Percentiles rank a stretch among this genome's conserved stretches.
phyloP scores from a whole-genome alignment of 1,139 yeast genomes.

The Candida neerlandica region DNA sequence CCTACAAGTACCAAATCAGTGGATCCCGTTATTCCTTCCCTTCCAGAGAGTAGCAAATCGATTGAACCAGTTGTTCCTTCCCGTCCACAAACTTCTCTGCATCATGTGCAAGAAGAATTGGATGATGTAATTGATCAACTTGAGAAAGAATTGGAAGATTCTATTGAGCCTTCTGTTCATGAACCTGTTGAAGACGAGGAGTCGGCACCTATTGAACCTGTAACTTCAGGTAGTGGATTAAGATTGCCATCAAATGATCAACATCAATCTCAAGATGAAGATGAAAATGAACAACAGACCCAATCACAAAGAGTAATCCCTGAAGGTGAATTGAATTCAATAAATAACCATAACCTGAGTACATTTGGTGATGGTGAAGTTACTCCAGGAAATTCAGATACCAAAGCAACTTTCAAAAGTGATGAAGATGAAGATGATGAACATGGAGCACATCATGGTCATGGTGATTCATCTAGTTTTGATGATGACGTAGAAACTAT shows the following conservation, averaged over 20 bases:
- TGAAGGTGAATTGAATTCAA: slow-evolving; percentile 6
- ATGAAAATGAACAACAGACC: background rate
- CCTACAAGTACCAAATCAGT: slow-evolving; percentile 10
- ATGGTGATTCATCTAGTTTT: slow-evolving; percentile 25
- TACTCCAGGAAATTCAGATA: slow-evolving; percentile 39
- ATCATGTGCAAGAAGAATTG: background rate
- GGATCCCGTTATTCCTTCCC: slow-evolving; percentile 1
- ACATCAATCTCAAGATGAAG: background rate
- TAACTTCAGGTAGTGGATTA: background rate
- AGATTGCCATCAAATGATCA: background rate
- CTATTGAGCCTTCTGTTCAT: slow-evolving; percentile 1
- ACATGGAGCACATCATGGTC: slow-evolving; percentile 7
- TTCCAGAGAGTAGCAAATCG: background rate
- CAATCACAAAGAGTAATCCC: background rate
- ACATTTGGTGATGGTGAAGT: slow-evolving; percentile 34
- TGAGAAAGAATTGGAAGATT: background rate
- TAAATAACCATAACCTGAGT: background rate
- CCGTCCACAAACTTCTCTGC: background rate
- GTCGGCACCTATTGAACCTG: slow-evolving; percentile 1
- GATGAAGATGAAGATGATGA: slow-evolving; percentile 26
- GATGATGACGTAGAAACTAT: slow-evolving; percentile 41
- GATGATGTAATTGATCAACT: slow-evolving; percentile 1
- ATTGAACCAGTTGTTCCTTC: background rate
- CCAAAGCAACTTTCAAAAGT: slow-evolving; percentile 35
- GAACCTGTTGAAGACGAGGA: background rate